These are phyloP conservation scores for Raphanus raphanistrum DNA, from an alignment of 345 rosid genomes.

Conservation along the genomic window DNA sequence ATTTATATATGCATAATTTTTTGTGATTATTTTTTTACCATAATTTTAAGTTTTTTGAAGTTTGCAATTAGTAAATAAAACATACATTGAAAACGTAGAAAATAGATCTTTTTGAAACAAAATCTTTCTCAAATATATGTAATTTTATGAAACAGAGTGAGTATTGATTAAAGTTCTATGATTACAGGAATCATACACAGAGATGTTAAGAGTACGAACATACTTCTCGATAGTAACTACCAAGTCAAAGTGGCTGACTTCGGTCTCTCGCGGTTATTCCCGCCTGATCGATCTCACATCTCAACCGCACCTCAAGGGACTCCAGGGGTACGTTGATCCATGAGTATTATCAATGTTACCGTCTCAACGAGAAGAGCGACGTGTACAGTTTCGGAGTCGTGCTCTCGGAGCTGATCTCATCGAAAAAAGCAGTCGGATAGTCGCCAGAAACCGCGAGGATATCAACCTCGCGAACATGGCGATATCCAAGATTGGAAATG, in stretches of 20 bases:
- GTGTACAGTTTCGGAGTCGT: conserved; percentile 95
- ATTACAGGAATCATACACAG: conserved; percentile 81
- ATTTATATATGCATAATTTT: too few relatives aligned
- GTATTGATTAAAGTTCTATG: not conserved
- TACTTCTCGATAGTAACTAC: conserved; percentile 68
- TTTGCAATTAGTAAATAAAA: too few relatives aligned
- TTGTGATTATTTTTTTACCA: too few relatives aligned
- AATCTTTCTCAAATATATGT: too few relatives aligned
- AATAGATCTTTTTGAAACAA: too few relatives aligned
- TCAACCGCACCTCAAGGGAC: conserved; percentile 97
- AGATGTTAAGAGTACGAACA: conserved; percentile 85
- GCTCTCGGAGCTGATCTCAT: conserved; percentile 84
- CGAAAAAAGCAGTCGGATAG: conserved; percentile 82
- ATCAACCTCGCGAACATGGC: conserved; percentile 90
- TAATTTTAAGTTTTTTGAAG: too few relatives aligned
- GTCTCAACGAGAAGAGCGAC: conserved; percentile 74
- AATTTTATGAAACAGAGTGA: too few relatives aligned
- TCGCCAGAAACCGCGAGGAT: conserved; percentile 66
- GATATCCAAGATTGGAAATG: conserved; percentile 67
- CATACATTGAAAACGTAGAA: too few relatives aligned
- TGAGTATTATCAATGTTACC: conserved; percentile 76
- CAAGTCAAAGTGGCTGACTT: conserved; percentile 94
- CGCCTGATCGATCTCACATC: conserved; percentile 66
- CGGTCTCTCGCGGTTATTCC: conserved; percentile 85
- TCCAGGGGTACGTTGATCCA: conserved; percentile 84